These are phyloP conservation scores for Trypanosoma congolense DNA, from an alignment of 208 protist genomes.

Conservation along the genomic window DNA sequence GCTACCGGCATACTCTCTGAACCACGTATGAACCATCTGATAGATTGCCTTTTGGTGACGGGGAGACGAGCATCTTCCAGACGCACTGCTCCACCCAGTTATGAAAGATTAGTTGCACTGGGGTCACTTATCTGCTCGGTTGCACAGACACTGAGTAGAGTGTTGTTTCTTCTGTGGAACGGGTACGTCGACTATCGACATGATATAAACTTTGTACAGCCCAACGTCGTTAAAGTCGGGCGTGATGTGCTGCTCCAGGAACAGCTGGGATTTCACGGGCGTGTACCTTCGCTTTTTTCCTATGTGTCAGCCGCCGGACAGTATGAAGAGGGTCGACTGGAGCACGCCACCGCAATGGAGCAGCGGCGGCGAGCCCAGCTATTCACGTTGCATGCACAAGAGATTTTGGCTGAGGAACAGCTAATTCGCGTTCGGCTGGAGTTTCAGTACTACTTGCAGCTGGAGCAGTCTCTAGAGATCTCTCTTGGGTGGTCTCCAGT, in stretches of 20 bases:
- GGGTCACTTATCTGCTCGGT: constrained; percentile 32
- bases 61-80: neutral
- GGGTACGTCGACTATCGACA: constrained; percentile 72
- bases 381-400: constrained; percentile 26
- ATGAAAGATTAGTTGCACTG: constrained; percentile 10
- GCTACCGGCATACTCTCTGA: neutral
- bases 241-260: constrained; percentile 28
- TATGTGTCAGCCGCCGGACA: constrained; percentile 40
- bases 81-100: neutral
- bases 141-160: constrained; percentile 37
- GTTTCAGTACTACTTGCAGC: constrained; percentile 10
- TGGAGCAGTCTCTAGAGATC: constrained; percentile 3
- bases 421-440: constrained; percentile 5
- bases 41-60: neutral
- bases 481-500: neutral
- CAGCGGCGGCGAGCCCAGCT: constrained; percentile 21
- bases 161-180: constrained; percentile 36
- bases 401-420: constrained; percentile 33
- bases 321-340: constrained; percentile 47
- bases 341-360: constrained; percentile 14
- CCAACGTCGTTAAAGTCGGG: constrained; percentile 54
- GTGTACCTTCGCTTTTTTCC: constrained; percentile 51
- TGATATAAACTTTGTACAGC: constrained; percentile 60
- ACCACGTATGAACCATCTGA: neutral
- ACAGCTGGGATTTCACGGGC: constrained; percentile 41